Base-by-base conservation (phyloP, 352 stramenopile species). In the Phytophthora pinifolia region DNA sequence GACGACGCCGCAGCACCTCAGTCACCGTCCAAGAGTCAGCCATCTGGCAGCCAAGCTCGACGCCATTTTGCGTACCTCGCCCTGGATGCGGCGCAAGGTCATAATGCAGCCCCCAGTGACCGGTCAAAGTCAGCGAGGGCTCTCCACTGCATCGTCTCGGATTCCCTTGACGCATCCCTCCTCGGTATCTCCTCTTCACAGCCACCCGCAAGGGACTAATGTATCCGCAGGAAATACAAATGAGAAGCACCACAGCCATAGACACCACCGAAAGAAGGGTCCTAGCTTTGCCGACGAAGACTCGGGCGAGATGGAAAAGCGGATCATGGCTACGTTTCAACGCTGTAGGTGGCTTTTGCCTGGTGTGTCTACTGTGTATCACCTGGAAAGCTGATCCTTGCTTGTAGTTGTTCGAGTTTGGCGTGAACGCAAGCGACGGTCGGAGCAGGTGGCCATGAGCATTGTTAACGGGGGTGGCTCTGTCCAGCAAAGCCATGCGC, bases 11-110 rank as follows among this genome's bases (percentile, higher is more conserved):
- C 60, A 64, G 15, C 54, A 60, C 8, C 14, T 69, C 20, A 54
- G 60, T 6, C 60, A 65, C 29, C 54, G 61, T 7, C n/a, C 61
- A 54, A 61, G 58, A 52, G 39, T 42, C 22, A 69, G 61, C 20
- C 62, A 83, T 63, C 54, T 89, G 14, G 76, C 70, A 2, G 72
- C 72, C 4, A 88, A 87, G 37, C 70, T 89, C 3, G 79, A 89
- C 38, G 63, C 71, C 9, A 67, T 89, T 42, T 51, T 80, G 27
- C 79, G 79, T 33, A 75, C 61, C 5, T 83, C 79, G n/a, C 57
- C 62, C 38, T 83, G 69, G 65, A 72, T 74, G 61, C 73, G 79
- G 6, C 75, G 79, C 27, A 83, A 79, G 22, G 79, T 88, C 8
- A 57, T 87, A 20, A n/a, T 86, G 9, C 49, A 62, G 14, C 63